phyloP scores from a whole-genome alignment of 192 early-diverging fungal genomes.

The Coemansia sp. region DNA sequence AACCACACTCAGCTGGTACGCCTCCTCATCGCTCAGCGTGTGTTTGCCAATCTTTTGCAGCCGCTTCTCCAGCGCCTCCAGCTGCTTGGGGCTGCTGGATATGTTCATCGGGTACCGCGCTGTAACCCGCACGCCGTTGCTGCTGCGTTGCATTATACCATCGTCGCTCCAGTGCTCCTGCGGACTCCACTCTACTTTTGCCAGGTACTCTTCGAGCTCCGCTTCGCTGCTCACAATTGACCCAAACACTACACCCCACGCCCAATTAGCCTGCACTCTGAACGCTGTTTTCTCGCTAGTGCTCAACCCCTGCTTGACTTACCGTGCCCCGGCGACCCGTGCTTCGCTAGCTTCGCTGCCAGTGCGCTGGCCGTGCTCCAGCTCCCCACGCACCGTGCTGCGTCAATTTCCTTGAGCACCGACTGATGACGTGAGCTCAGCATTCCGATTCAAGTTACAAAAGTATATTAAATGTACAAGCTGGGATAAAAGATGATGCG shows the following conservation, averaged over 20 bases:
- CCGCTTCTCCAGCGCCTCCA: constrained; percentile 30
- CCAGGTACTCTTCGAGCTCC: constrained; percentile 44
- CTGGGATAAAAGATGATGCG: too few relatives aligned
- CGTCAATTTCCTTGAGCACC: constrained; percentile 51
- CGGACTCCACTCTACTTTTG: constrained; percentile 32
- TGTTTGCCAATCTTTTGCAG: constrained; percentile 17
- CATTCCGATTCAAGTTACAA: constrained; percentile 15
- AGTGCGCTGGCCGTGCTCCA: constrained; percentile 35
- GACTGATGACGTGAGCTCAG: constrained; percentile 42
- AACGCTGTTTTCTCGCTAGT: too few relatives aligned
- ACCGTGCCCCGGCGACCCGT: constrained; percentile 36
- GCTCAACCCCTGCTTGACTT: neutral
- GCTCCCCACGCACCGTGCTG: constrained; percentile 49
- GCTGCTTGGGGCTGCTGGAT: constrained; percentile 15
- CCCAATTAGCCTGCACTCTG: too few relatives aligned
- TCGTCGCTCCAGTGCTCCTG: constrained; percentile 47
- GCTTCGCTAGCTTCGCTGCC: constrained; percentile 31
- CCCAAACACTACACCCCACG: constrained; percentile 18
- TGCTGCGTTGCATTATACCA: neutral
- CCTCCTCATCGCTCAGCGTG: constrained; percentile 39
- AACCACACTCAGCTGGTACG: constrained; percentile 49
- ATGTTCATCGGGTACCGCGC: constrained; percentile 42
- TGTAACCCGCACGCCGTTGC: neutral
- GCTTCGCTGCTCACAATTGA: constrained; percentile 38
- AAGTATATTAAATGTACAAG: neutral